These are phyloP conservation scores for Tritrichomonas musculus DNA, from an alignment of 208 protist genomes.

Conservation along the genomic window DNA sequence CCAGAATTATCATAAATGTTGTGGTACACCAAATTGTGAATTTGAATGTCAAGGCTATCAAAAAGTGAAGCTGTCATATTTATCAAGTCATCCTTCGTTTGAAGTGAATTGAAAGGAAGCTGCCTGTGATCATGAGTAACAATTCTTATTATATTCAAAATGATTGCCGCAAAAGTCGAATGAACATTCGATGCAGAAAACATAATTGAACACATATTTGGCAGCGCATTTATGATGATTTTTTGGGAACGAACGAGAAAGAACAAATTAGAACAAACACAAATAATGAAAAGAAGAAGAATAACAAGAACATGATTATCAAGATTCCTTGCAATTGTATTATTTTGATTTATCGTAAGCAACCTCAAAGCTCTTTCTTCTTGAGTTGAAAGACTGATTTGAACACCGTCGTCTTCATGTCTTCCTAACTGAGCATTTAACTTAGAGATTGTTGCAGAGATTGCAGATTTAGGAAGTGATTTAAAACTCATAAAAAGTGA, in stretches of 20 bases:
- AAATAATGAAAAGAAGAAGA: background rate
- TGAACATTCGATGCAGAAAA: no score
- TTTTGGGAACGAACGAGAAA: no score
- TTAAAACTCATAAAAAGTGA: background rate
- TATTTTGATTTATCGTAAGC: background rate
- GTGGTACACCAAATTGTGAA: no score
- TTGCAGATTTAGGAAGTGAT: background rate
- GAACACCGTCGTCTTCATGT: background rate
- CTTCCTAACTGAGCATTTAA: background rate
- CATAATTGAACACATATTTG: background rate
- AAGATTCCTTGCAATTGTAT: no score
- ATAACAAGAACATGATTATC: background rate
- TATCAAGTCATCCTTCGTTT: no score
- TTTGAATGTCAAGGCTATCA: no score
- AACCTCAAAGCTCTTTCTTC: background rate
- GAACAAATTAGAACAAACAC: background rate
- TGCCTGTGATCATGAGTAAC: no score
- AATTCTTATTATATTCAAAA: no score
- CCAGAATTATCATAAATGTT: no score
- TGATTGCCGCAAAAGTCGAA: no score
- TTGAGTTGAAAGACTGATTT: background rate
- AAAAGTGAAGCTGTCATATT: no score
- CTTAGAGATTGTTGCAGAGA: background rate
- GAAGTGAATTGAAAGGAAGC: no score
- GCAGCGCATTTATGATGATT: background rate